Conservation (phyloP, 2,329 filamentous ascomycete species). For the Beauveria brongniartii region DNA sequence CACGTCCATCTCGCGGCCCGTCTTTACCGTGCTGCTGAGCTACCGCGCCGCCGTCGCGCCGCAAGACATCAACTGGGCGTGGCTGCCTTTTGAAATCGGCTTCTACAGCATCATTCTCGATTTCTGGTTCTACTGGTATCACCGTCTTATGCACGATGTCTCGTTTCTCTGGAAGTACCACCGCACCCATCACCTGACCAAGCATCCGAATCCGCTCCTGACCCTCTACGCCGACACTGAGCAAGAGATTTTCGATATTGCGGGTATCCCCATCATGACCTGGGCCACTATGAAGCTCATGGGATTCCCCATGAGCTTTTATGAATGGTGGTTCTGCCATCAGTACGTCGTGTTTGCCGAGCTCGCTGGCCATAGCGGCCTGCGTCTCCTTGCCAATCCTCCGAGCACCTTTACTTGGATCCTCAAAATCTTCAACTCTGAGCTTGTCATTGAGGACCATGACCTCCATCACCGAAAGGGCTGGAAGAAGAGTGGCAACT, state of each 20-base stretch:
- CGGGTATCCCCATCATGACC: constrained; percentile 21
- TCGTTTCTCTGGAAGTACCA: constrained; percentile 32
- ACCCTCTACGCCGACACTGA: constrained; percentile 24
- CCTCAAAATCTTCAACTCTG: constrained; percentile 22
- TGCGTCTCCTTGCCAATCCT: constrained; percentile 26
- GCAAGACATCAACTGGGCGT: constrained; percentile 21
- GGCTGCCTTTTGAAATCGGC: constrained; percentile 28
- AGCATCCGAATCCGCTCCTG: constrained; percentile 27
- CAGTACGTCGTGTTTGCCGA: constrained; percentile 30
- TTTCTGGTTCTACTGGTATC: constrained; percentile 32
- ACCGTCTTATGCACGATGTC: constrained; percentile 32
- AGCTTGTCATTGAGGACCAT: constrained; percentile 33
- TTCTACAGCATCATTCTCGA: constrained; percentile 32
- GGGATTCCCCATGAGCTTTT: constrained; percentile 32
- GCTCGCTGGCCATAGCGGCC: constrained; percentile 24
- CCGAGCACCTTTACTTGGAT: constrained; percentile 25
- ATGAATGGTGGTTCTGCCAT: constrained; percentile 34
- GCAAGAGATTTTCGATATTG: constrained; percentile 23
- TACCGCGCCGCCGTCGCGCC: constrained; percentile 21
- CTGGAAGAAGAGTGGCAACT: constrained; percentile 19
- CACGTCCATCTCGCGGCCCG: constrained; percentile 23
- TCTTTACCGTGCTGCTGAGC: constrained; percentile 25
- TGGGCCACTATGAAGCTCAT: constrained; percentile 21
- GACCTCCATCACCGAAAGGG: constrained; percentile 28
- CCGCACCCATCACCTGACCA: constrained; percentile 34